phyloP scores from a whole-genome alignment of 176 grass and related monocot species.

The Hyparrhenia diplandra region DNA sequence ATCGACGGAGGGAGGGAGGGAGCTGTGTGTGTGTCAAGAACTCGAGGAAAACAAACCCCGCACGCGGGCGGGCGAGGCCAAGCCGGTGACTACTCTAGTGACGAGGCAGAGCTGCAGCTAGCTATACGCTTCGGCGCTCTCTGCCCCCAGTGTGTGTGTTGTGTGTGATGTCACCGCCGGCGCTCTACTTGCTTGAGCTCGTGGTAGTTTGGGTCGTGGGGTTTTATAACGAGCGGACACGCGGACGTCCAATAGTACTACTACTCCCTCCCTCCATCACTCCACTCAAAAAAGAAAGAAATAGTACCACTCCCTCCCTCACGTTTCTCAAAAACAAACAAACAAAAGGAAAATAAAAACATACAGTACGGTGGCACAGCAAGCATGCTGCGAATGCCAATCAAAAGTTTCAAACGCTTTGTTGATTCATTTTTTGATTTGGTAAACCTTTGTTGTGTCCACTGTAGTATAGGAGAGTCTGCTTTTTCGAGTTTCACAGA shows the following conservation, averaged over 20 bases:
- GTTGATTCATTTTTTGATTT: no score
- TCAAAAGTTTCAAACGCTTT: not conserved
- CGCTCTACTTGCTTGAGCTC: not conserved
- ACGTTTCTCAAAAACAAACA: constrained; percentile 8
- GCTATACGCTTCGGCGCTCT: not conserved
- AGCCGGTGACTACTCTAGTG: not conserved
- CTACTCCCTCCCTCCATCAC: no score
- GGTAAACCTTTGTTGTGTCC: no score
- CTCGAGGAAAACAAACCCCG: not conserved
- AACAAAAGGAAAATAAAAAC: not conserved
- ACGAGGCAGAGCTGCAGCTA: constrained; percentile 17
- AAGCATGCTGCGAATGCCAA: not conserved
- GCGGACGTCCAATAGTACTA: constrained; percentile 2
- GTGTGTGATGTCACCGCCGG: constrained; percentile 1
- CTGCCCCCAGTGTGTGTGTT: no score
- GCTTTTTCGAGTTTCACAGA: constrained; percentile 15
- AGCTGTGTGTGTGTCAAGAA: not conserved
- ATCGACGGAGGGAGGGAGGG: no score
- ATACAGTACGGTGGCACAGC: no score
- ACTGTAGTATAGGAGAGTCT: not conserved
- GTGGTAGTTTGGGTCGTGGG: constrained; percentile 17
- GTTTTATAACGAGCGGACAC: constrained; percentile 39
- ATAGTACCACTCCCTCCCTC: no score
- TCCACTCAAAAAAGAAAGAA: no score
- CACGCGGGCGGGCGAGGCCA: not conserved